A percentile compares a stretch with the other conserved stretches of the same genome.
Evolutionary conservation across 1,284 basidiomycete genomes (phyloP).

Genomic region (Sporisorium scitamineum): DNA sequence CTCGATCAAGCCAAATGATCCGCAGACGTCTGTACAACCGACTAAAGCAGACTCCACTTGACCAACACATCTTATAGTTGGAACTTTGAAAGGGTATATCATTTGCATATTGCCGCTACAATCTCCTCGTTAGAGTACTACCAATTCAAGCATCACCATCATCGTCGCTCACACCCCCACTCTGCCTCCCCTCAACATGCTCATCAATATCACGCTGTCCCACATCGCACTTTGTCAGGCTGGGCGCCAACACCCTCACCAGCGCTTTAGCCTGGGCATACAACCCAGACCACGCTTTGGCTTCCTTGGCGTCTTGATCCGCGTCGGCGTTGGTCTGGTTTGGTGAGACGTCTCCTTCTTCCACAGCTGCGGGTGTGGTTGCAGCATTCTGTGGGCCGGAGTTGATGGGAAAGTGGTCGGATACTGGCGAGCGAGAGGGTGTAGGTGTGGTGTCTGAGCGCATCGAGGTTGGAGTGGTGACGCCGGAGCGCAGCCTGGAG

Average conservation of each 20-base stretch:
- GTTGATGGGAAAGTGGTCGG: conserved; percentile 27
- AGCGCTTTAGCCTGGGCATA: conserved; percentile 47
- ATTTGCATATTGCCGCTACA: conserved; percentile 4
- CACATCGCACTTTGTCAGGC: conserved; percentile 31
- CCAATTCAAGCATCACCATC: conserved; percentile 15
- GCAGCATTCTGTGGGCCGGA: not conserved
- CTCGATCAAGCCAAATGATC: not conserved
- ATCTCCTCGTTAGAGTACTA: not conserved
- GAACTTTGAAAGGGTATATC: conserved; percentile 21
- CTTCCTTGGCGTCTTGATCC: conserved; percentile 18
- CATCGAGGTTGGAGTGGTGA: conserved; percentile 31
- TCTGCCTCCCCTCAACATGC: conserved; percentile 13
- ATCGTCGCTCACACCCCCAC: conserved; percentile 30
- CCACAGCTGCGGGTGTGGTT: not conserved
- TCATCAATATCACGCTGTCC: conserved; percentile 26
- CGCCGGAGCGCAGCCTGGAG: conserved; percentile 34
- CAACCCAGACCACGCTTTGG: conserved; percentile 29
- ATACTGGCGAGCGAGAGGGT: conserved; percentile 31
- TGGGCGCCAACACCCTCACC: conserved; percentile 38
- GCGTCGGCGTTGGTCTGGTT: not conserved
- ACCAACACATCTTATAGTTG: too few relatives aligned
- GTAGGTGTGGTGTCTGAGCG: conserved; percentile 25
- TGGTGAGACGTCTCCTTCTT: not conserved
- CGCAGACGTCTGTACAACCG: too few relatives aligned
- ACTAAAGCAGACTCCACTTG: too few relatives aligned